A percentile compares a stretch with the other conserved stretches of the same genome.
Evolutionary conservation across 1,284 basidiomycete species (phyloP).

Genomic region (Ustilago esculenta): DNA sequence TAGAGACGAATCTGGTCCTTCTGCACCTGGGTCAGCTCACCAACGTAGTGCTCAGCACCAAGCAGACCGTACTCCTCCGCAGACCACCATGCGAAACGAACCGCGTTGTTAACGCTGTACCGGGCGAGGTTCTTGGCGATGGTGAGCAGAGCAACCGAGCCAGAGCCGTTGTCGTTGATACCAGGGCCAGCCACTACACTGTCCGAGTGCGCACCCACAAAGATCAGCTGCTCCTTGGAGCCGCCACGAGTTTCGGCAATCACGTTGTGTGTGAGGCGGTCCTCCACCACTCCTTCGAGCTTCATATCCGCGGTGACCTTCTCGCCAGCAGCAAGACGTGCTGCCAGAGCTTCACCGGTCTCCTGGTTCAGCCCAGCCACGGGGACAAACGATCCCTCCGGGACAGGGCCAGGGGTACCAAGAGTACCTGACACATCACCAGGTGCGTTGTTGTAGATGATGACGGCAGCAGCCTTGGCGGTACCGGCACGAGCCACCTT

Average conservation of each 20-base stretch:
- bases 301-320: conserved; percentile 27
- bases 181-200: conserved; percentile 32
- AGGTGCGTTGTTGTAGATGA: conserved; percentile 34
- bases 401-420: conserved; percentile 8
- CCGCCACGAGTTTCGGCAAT: conserved; percentile 35
- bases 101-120: conserved; percentile 30
- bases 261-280: conserved; percentile 35
- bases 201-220: conserved; percentile 42
- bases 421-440: conserved; percentile 32
- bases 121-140: conserved; percentile 35
- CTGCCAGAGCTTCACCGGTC: conserved; percentile 7
- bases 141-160: conserved; percentile 34
- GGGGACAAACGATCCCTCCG: conserved; percentile 37
- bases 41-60: conserved; percentile 36
- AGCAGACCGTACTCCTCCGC: conserved; percentile 43
- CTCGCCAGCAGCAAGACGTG: conserved; percentile 23
- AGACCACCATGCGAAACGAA: conserved; percentile 43
- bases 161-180: conserved; percentile 47
- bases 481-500: conserved; percentile 32
- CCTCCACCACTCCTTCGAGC: conserved; percentile 28
- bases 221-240: conserved; percentile 27
- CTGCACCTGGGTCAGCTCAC: conserved; percentile 10
- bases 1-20: conserved; percentile 37
- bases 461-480: conserved; percentile 26
- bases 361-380: conserved; percentile 23